Base-by-base conservation (phyloP, 2,329 filamentous ascomycete species). In the Ophiostoma novo-ulmi region DNA sequence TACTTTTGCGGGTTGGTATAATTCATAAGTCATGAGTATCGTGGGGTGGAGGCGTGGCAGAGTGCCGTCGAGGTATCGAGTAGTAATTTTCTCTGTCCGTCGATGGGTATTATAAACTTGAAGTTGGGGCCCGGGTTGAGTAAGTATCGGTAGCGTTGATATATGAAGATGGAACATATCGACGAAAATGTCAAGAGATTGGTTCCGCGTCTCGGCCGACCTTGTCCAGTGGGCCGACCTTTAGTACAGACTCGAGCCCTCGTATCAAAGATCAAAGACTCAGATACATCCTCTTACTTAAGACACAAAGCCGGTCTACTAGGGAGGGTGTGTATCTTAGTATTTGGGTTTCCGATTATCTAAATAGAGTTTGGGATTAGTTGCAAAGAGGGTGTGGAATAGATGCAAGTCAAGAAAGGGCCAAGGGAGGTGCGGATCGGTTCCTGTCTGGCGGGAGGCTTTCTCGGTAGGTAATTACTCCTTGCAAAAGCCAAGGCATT, bases 401-500 rank as follows among this genome's bases (percentile, higher is more conserved):
- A 58, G n/a, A 26, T 58, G 52, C 52, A 22, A 58, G 52, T 48
- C 44, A 48, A 48, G 44, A 17, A 48, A 48, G 52, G 22, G 52
- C 22, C 52, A 26, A 58, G 48, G 52, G 52, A 26, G 52, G 17
- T 31, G 58, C 22, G 17, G 58, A 36, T 64, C 31, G 58, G 58
- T 64, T 64, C 31, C 35, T 64, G 35, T n/a, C 31, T 36, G 61
- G 31, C 61, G 61, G 58, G 52, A 55, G 10, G 52, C n/a, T 55
- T 41, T 22, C n/a, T 55, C 8, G 22, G 52, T 58, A 63, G 31
- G 17, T 31, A 26, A n/a, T 58, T 10, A n/a, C 11, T 36, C 31
- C 17, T 20, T n/a, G 31, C 20, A 38, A 36, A 20, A 8, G 61
- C 31, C 17, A 64, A 14, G 35, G 61, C 38, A 38, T n/a, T 36